A percentile compares a stretch with the other conserved stretches of the same genome.
Evolutionary conservation across 75 land plant species (phyloP).

Genomic region (Cryptomeria japonica): DNA sequence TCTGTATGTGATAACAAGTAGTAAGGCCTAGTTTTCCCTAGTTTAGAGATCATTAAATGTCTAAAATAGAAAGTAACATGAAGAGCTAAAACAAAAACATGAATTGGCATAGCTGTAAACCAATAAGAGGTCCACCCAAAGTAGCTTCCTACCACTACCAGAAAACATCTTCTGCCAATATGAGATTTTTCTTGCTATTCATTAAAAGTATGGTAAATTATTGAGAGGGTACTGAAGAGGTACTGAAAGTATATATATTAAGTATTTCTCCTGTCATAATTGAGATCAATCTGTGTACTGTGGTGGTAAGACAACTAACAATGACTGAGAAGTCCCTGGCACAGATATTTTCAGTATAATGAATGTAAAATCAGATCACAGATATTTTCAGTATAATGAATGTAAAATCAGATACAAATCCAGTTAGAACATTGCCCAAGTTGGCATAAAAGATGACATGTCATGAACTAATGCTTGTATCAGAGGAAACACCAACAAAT

Average conservation of each 20-base stretch:
- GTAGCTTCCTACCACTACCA: neutral
- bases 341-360: neutral
- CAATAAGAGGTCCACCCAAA: neutral
- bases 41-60: neutral
- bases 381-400: neutral
- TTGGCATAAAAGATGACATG: neutral
- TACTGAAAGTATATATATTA: neutral
- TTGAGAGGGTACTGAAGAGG: neutral
- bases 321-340: neutral
- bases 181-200: neutral
- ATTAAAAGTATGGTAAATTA: neutral
- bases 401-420: neutral
- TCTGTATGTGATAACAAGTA: too few species aligned
- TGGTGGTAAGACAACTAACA: neutral
- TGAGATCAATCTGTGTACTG: neutral
- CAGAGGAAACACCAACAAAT: too few species aligned
- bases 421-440: neutral
- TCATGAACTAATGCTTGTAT: neutral
- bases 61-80: neutral
- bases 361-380: neutral
- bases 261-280: neutral
- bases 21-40: too few species aligned
- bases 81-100: neutral
- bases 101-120: neutral
- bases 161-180: neutral